Evolutionary conservation across 2,329 filamentous ascomycete genomes (phyloP), one percentile per base, ranked within the genome.

Genomic region (Nakataea oryzae): DNA sequence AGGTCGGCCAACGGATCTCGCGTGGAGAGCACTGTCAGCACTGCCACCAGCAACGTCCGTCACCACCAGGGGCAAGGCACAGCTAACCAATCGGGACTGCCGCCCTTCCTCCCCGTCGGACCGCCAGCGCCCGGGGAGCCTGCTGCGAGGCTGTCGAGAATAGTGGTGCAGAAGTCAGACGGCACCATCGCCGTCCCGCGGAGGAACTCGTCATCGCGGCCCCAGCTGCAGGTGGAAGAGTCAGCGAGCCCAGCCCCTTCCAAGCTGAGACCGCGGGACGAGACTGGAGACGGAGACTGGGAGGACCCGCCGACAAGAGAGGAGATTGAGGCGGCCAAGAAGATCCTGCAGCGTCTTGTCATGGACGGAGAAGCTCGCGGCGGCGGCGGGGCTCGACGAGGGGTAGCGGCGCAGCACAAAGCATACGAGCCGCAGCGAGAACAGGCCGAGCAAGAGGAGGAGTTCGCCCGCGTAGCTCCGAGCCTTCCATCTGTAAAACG

Each of bases 181-280:
- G 59, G 59, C 27, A 60, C 27, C 59, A 55, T 59, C 14, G 57
- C 41, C n/a, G 57, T 62, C 21, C 61, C 61, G 13, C 8, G 21
- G 47, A 50, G 61, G 24, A 30, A 27, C 54, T 62, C 61, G 24
- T 62, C 61, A 12, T 41, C 57, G 56, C 59, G 26, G 11, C 29
- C 2, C 41, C 27, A 26, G 3, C 30, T 1, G 8, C 34, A 26
- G 32, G 4, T 9, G 9, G 32, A 34, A 8, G 21, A 24, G 30
- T 54, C 24, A 27, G 9, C 24, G 50, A 26, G 32, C 26, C 32
- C 58, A 24, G 34, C 30, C 13, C 13, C 41, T 28, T 28, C 57
- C 32, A 59, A 54, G 21, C 32, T 32, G 6, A 27, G 57, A 9
- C 57, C 57, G n/a, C 57, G 50, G 12, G 47, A 60, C 61, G 58